Evolutionary conservation across 768 basidiomycete genomes (phyloP).

Genomic region (Psilocybe subaeruginosa): DNA sequence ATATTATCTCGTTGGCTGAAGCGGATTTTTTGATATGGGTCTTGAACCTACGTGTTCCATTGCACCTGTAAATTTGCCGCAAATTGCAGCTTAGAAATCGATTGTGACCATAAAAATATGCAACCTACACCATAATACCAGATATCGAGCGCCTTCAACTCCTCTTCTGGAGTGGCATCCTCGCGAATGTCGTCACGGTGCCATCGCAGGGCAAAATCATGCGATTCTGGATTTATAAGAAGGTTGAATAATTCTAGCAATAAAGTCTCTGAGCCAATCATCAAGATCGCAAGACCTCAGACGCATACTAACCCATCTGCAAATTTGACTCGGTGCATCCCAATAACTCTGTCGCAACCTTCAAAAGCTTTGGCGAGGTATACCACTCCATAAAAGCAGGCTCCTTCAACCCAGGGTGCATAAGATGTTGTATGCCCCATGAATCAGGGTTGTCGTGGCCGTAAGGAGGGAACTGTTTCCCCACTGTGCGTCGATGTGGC

Average conservation of each 20-base stretch:
- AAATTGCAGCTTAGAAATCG: background rate
- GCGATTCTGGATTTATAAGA: slow-evolving; percentile 66
- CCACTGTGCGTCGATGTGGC: slow-evolving; percentile 71
- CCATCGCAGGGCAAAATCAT: slow-evolving; percentile 77
- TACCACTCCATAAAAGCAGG: slow-evolving; percentile 70
- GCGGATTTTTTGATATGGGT: background rate
- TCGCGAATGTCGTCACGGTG: slow-evolving; percentile 77
- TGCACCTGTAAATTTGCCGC: slow-evolving; percentile 51
- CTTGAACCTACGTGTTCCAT: slow-evolving; percentile 73
- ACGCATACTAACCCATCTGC: slow-evolving; percentile 65
- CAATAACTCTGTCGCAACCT: slow-evolving; percentile 48
- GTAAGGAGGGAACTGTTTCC: slow-evolving; percentile 80
- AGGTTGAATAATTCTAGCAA: slow-evolving; percentile 72
- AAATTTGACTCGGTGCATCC: slow-evolving; percentile 60
- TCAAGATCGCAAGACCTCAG: background rate
- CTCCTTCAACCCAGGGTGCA: slow-evolving; percentile 75
- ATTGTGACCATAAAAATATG: background rate
- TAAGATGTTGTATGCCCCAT: slow-evolving; percentile 83
- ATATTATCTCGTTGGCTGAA: background rate
- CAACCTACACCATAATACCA: slow-evolving; percentile 70
- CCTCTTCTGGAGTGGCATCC: slow-evolving; percentile 61
- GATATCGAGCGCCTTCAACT: slow-evolving; percentile 52
- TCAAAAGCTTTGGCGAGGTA: slow-evolving; percentile 52
- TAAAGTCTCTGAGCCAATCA: background rate
- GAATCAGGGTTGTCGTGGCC: slow-evolving; percentile 62